Conservation (phyloP, 345 rosid species). For the Citrus maxima region DNA sequence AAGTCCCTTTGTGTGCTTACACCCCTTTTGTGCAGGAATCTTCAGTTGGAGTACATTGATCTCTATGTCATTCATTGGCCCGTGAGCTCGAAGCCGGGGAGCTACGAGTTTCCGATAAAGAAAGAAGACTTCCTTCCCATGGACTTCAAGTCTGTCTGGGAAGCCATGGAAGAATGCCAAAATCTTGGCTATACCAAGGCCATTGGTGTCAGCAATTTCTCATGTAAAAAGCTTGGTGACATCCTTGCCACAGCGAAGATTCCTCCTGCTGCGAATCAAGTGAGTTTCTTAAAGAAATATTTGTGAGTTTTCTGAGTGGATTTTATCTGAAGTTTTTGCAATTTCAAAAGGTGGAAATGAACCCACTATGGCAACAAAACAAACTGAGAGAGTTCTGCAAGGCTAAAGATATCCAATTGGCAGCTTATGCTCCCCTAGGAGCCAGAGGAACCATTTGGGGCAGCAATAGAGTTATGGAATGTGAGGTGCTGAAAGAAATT, state of each 20-base stretch:
- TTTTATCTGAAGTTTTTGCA: not conserved
- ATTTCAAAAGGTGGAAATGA: conserved; percentile 66
- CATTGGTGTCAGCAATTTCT: conserved; percentile 85
- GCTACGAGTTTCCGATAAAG: conserved; percentile 59
- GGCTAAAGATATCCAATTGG: conserved; percentile 42
- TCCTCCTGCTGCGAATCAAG: conserved; percentile 79
- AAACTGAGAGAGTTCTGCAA: conserved; percentile 58
- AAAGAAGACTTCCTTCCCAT: conserved; percentile 57
- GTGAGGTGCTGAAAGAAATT: conserved; percentile 57
- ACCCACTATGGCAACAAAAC: conserved; percentile 85
- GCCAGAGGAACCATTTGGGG: conserved; percentile 66
- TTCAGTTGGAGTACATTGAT: conserved; percentile 65
- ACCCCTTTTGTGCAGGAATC: conserved; percentile 41
- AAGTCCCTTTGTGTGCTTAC: not conserved
- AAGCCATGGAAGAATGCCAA: conserved; percentile 73
- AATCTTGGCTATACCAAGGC: conserved; percentile 61
- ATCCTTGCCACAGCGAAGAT: conserved; percentile 61
- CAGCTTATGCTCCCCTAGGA: conserved; percentile 68
- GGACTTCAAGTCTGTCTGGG: conserved; percentile 69
- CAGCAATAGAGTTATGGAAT: conserved; percentile 57
- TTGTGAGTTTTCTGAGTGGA: not conserved
- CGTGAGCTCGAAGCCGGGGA: conserved; percentile 64
- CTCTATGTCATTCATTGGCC: conserved; percentile 87
- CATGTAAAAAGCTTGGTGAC: conserved; percentile 60
- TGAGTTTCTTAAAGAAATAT: conserved; percentile 15